phyloP scores from a whole-genome alignment of 306 rosid species.

The Cyamopsis tetragonoloba region DNA sequence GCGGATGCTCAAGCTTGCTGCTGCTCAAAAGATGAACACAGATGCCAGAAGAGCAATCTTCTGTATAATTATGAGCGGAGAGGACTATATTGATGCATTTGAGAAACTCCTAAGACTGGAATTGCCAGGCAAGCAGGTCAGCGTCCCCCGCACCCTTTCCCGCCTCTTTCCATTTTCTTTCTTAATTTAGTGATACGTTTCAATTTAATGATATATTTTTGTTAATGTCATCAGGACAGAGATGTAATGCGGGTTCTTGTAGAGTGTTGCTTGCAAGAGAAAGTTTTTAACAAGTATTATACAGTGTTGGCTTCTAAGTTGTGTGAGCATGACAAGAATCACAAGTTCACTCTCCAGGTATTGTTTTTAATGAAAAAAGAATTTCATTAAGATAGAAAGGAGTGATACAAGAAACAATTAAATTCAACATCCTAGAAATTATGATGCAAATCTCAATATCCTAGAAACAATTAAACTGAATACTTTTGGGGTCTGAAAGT shows the following conservation, averaged over 20 bases:
- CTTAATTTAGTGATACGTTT: not conserved
- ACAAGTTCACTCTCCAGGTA: constrained; percentile 94
- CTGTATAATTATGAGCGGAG: constrained; percentile 91
- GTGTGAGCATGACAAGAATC: constrained; percentile 92
- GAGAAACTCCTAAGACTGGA: constrained; percentile 91
- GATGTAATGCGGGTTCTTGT: constrained; percentile 89
- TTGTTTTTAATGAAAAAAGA: too few species aligned
- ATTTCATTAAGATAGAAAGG: too few species aligned
- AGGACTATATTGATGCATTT: constrained; percentile 87
- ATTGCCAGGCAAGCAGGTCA: constrained; percentile 84
- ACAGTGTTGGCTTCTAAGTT: constrained; percentile 77
- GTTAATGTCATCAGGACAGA: constrained; percentile 56
- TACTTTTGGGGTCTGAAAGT: not conserved
- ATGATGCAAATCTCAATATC: not conserved
- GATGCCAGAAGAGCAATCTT: constrained; percentile 87
- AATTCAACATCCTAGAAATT: too few species aligned
- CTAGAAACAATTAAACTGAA: not conserved
- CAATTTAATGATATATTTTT: not conserved
- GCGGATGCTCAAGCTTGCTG: constrained; percentile 80
- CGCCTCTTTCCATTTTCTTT: not conserved
- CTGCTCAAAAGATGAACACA: constrained; percentile 92
- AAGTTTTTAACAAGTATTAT: constrained; percentile 84
- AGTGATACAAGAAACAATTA: too few species aligned
- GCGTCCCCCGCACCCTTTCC: not conserved
- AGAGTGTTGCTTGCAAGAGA: constrained; percentile 93